Percentiles rank a stretch among this genome's conserved stretches.
phyloP scores from a whole-genome alignment of 768 basidiomycete species.

The Trametes punicea region DNA sequence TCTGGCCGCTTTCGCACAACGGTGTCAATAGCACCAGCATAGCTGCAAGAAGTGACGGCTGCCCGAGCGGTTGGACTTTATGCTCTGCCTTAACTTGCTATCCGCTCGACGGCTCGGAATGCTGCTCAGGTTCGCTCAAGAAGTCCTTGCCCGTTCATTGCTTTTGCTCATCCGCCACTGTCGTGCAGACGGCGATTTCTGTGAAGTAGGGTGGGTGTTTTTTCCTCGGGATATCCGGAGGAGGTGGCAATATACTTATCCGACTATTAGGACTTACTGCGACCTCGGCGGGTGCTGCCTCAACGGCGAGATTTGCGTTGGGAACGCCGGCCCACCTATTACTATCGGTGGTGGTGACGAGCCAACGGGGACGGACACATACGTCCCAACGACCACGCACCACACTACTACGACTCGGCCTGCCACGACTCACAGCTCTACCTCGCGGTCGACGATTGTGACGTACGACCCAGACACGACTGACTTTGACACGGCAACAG shows the following conservation, averaged over 20 bases:
- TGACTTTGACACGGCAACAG: too few relatives aligned
- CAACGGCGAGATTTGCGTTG: slow-evolving; percentile 2
- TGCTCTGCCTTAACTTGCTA: slow-evolving; percentile 12
- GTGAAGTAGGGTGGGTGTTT: neutral
- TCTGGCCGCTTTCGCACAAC: neutral
- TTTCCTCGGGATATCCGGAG: neutral
- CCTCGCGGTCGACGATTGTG: too few relatives aligned
- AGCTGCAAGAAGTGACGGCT: neutral
- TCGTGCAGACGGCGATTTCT: slow-evolving; percentile 10
- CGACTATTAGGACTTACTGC: neutral
- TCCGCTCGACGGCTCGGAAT: slow-evolving; percentile 15
- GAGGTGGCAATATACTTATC: neutral
- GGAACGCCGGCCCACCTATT: slow-evolving; percentile 1
- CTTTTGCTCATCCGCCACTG: too few relatives aligned
- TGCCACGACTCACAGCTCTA: too few relatives aligned
- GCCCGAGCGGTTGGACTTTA: slow-evolving; percentile 7
- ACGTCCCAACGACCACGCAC: neutral
- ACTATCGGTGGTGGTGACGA: slow-evolving; percentile 4
- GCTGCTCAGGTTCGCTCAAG: slow-evolving; percentile 7
- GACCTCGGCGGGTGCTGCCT: slow-evolving; percentile 9
- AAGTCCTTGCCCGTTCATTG: neutral
- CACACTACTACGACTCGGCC: neutral
- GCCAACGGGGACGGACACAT: neutral
- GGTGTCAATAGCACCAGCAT: neutral
- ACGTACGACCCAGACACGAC: too few relatives aligned